Conservation (phyloP, 805 yeast genomes). For the Starmerella scarabaei region DNA sequence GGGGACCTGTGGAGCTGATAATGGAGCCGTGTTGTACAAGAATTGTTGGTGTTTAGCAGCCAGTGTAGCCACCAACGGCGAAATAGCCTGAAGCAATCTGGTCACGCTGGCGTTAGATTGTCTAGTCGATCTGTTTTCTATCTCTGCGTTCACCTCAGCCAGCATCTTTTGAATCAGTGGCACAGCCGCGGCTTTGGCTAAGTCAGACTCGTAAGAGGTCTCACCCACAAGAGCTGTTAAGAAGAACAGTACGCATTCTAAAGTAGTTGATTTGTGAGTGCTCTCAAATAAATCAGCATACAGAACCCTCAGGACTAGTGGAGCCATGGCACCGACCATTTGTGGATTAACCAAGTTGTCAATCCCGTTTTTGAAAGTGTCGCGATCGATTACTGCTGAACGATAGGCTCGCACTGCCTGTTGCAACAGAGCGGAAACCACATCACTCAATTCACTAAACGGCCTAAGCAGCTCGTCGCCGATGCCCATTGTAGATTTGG, state of each 20-base stretch:
- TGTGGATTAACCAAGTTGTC: constrained; percentile 80
- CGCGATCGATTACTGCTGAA: constrained; percentile 42
- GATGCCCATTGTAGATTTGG: constrained; percentile 61
- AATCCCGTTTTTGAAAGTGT: constrained; percentile 58
- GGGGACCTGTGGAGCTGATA: too few species aligned
- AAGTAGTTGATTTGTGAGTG: constrained; percentile 10
- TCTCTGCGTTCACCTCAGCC: neutral
- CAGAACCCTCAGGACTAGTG: constrained; percentile 40
- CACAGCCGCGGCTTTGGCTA: constrained; percentile 2
- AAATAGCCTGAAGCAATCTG: neutral
- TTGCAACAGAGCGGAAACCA: constrained; percentile 62
- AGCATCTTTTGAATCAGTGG: neutral
- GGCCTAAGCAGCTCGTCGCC: constrained; percentile 59
- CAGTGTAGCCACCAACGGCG: constrained; percentile 1
- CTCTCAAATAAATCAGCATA: constrained; percentile 29
- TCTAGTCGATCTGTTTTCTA: neutral
- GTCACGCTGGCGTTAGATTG: neutral
- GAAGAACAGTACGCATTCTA: constrained; percentile 12
- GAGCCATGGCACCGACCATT: constrained; percentile 43
- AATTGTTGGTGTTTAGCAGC: constrained; percentile 2
- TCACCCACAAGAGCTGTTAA: constrained; percentile 4
- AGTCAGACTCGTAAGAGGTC: constrained; percentile 1
- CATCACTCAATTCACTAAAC: constrained; percentile 45
- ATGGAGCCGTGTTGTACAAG: neutral
- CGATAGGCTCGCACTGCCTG: constrained; percentile 55